phyloP scores from a whole-genome alignment of 1,139 yeast species.

The Geotrichum aggregatum region DNA sequence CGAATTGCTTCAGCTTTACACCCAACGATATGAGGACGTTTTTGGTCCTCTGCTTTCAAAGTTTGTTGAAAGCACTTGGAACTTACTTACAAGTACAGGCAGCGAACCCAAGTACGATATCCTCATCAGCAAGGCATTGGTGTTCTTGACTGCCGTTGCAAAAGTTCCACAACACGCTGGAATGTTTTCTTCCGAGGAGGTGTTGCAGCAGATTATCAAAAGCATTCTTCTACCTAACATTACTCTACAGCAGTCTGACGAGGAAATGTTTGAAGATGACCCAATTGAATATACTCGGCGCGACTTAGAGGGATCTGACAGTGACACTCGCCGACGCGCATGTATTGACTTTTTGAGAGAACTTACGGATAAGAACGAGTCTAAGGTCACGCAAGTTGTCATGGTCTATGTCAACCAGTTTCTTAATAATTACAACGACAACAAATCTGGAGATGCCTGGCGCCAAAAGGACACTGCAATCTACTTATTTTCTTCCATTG shows the following conservation, averaged over 20 bases:
- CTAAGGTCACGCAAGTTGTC: slow-evolving; percentile 67
- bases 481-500: slow-evolving; percentile 80
- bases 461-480: slow-evolving; percentile 82
- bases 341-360: slow-evolving; percentile 89
- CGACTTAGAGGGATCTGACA: slow-evolving; percentile 92
- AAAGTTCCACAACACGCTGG: slow-evolving; percentile 59
- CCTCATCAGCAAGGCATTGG: slow-evolving; percentile 72
- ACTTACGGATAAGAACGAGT: slow-evolving; percentile 74
- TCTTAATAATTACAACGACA: slow-evolving; percentile 48
- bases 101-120: slow-evolving; percentile 76
- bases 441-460: slow-evolving; percentile 53
- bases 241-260: slow-evolving; percentile 72
- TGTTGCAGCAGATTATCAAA: slow-evolving; percentile 72
- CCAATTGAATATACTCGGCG: slow-evolving; percentile 89
- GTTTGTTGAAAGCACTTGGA: slow-evolving; percentile 83
- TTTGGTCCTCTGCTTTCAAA: slow-evolving; percentile 70
- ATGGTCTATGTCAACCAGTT: slow-evolving; percentile 72
- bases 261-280: slow-evolving; percentile 93
- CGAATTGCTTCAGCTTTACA: slow-evolving; percentile 79
- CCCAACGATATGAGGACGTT: slow-evolving; percentile 88
- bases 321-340: slow-evolving; percentile 86
- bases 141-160: slow-evolving; percentile 78
- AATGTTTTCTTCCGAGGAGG: slow-evolving; percentile 61
- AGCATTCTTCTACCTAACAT: slow-evolving; percentile 86
- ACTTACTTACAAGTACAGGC: slow-evolving; percentile 61